Base-by-base conservation (phyloP, 768 basidiomycete genomes). In the Postia placenta region DNA sequence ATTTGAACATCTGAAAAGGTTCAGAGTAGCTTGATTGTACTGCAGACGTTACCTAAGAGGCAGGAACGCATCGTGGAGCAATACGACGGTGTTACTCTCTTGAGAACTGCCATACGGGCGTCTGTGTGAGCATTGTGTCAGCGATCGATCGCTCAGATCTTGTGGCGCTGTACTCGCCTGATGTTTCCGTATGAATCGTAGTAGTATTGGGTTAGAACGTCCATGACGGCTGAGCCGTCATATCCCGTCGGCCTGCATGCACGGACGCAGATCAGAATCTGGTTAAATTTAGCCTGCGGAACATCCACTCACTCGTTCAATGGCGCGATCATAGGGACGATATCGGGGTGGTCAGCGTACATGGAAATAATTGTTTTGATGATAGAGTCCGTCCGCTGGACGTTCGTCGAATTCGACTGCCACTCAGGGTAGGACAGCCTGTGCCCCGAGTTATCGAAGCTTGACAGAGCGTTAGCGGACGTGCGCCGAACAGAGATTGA, bases 391-490 rank as follows among this genome's bases (percentile, higher is more conserved):
- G 85, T 84, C 28, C 87, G 83, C 40, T 75, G 69, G 40, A 92
- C 73, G 57, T 90, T 85, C 26, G 73, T 75, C 51, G 75, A 72
- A 42, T 75, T 74, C 0, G 76, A 75, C 11, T 89, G 84, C 89
- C 89, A 92, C 26, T 69, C 62, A 64, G 89, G 88, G 54, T 64
- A 77, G 9, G 71, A 49, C 52, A 80, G 62, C 50, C 65, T 77
- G 43, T 82, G 84, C 17, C 89, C 89, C 40, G 87, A 90, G 58
- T 92, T 92, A 58, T 92, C 89, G 58, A 79, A 92, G 19, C 88
- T 87, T 58, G 0, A 33, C 45, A 47, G 15, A n/a, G 9, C 3
- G 35, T 3, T 11, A 30, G 7, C 33, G 25, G 2, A 48, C 42
- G 38, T 7, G 30, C 22, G 24, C 33, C 22, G 9, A 2, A 49